Evolutionary conservation across 805 yeast genomes (phyloP).

Genomic region (Peterozyma xylosa): DNA sequence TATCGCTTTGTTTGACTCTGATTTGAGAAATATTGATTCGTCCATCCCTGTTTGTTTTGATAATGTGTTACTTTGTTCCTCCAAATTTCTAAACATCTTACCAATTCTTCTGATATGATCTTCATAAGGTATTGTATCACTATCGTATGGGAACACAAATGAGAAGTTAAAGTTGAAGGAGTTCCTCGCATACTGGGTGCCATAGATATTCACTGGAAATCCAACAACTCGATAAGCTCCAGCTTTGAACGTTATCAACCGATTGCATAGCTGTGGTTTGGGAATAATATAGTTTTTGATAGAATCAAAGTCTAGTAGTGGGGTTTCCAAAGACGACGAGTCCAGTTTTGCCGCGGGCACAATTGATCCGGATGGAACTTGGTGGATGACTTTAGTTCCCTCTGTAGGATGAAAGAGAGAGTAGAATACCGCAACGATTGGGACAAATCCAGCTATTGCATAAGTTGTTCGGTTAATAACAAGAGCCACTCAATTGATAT

Average conservation of each 20-base stretch:
- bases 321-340: constrained; percentile 27
- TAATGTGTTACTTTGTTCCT: constrained; percentile 76
- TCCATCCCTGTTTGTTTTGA: constrained; percentile 46
- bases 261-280: constrained; percentile 83
- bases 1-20: constrained; percentile 4
- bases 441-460: constrained; percentile 58
- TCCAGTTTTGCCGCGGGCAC: constrained; percentile 24
- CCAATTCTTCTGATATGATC: constrained; percentile 80
- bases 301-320: constrained; percentile 70
- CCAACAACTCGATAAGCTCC: constrained; percentile 71
- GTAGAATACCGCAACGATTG: constrained; percentile 83
- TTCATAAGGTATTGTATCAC: constrained; percentile 82
- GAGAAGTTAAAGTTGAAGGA: constrained; percentile 90
- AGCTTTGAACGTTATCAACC: constrained; percentile 66
- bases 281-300: constrained; percentile 91
- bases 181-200: constrained; percentile 75
- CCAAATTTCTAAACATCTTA: constrained; percentile 80
- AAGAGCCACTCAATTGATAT: not conserved
- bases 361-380: constrained; percentile 77
- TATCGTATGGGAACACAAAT: constrained; percentile 78
- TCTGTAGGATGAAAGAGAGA: constrained; percentile 93
- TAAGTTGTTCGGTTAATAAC: not conserved
- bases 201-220: constrained; percentile 79
- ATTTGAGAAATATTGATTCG: constrained; percentile 32
- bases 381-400: constrained; percentile 87